Evolutionary conservation across 2,329 filamentous ascomycete genomes (phyloP).

Genomic region (Aspergillus pseudoterreus): DNA sequence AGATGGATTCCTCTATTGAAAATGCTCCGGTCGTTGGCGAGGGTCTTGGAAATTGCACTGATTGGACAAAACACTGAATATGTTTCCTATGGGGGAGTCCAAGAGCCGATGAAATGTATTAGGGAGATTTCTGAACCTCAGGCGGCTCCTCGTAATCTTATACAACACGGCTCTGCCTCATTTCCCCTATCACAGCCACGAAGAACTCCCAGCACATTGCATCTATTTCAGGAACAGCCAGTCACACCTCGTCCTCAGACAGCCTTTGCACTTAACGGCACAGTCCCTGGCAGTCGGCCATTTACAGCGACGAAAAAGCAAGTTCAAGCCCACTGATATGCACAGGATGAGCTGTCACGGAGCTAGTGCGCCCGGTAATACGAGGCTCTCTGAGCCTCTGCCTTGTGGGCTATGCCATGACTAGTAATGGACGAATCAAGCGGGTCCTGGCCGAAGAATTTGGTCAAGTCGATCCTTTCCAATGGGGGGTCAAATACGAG

Average conservation of each 20-base stretch:
- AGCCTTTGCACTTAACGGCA: neutral
- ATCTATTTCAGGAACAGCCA: neutral
- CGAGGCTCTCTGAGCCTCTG: slow-evolving; percentile 2
- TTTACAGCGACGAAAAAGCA: neutral
- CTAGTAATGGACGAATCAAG: too few species aligned
- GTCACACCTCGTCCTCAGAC: neutral
- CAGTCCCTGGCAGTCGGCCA: neutral
- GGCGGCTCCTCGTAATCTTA: neutral
- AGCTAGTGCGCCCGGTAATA: slow-evolving; percentile 1
- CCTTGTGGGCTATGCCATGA: neutral
- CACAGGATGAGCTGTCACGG: neutral
- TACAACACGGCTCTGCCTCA: neutral
- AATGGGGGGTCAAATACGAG: too few species aligned
- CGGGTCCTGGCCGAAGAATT: too few species aligned
- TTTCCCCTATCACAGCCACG: neutral
- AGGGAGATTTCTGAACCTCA: neutral
- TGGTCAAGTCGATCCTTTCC: too few species aligned
- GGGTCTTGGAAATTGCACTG: neutral
- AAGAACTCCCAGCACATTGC: neutral
- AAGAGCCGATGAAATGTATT: neutral
- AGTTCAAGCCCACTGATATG: neutral
- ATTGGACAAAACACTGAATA: neutral
- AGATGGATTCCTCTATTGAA: neutral
- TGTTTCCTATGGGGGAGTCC: neutral
- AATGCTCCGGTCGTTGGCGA: neutral